phyloP scores from a whole-genome alignment of 1,139 yeast genomes.

The Scheffersomyces cryptocercus region DNA sequence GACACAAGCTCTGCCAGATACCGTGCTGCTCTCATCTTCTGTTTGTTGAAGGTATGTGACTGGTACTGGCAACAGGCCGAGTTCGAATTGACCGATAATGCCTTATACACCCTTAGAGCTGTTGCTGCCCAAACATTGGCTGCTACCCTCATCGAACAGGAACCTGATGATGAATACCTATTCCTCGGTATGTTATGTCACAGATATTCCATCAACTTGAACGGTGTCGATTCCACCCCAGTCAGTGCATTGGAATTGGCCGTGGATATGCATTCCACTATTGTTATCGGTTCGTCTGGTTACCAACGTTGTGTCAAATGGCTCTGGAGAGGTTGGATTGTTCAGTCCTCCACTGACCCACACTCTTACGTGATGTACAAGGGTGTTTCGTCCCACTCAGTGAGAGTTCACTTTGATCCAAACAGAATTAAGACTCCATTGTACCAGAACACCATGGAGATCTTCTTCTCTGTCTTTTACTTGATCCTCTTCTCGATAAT shows the following conservation, averaged over 20 bases:
- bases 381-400: slow-evolving; percentile 56
- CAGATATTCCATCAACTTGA: slow-evolving; percentile 65
- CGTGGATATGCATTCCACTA: slow-evolving; percentile 80
- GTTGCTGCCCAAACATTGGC: slow-evolving; percentile 74
- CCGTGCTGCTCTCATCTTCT: slow-evolving; percentile 67
- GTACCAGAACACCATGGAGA: slow-evolving; percentile 75
- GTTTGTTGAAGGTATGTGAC: slow-evolving; percentile 68
- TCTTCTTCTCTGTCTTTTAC: slow-evolving; percentile 66
- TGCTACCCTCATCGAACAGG: slow-evolving; percentile 62
- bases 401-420: slow-evolving; percentile 75
- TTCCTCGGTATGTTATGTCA: slow-evolving; percentile 79
- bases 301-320: slow-evolving; percentile 85
- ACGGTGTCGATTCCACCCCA: slow-evolving; percentile 64
- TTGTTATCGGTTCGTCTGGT: slow-evolving; percentile 75
- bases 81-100: slow-evolving; percentile 67
- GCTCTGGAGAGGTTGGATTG: slow-evolving; percentile 94
- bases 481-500: slow-evolving; percentile 63
- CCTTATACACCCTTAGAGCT: slow-evolving; percentile 60
- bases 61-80: slow-evolving; percentile 72
- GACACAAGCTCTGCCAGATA: slow-evolving; percentile 64
- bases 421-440: slow-evolving; percentile 81
- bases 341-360: slow-evolving; percentile 73
- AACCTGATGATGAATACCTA: slow-evolving; percentile 60
- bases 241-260: slow-evolving; percentile 79
- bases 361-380: slow-evolving; percentile 65